These are phyloP conservation scores for Candida sp. DNA, from an alignment of 1,139 yeast genomes.

Conservation along the genomic window DNA sequence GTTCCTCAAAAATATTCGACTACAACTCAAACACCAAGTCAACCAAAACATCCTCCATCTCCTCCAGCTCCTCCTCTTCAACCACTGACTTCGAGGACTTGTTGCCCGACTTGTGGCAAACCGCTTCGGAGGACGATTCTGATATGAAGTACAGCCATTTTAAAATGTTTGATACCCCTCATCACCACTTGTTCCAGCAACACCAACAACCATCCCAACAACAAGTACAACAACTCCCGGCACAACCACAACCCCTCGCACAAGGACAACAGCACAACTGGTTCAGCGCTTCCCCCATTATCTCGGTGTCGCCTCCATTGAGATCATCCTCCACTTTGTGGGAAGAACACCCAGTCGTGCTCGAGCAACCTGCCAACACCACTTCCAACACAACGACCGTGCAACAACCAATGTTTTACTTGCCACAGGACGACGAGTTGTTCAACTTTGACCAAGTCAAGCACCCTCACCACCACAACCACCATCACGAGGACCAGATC, in stretches of 20 bases:
- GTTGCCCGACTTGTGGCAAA: slow-evolving; percentile 42
- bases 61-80: slow-evolving; percentile 25
- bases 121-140: slow-evolving; percentile 18
- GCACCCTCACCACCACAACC: slow-evolving; percentile 9
- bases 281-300: slow-evolving; percentile 7
- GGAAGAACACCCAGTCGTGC: slow-evolving; percentile 2
- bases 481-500: background rate
- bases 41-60: slow-evolving; percentile 5
- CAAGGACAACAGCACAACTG: slow-evolving; percentile 3
- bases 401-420: slow-evolving; percentile 6
- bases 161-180: slow-evolving; percentile 2
- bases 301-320: slow-evolving; percentile 10
- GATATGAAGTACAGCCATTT: slow-evolving; percentile 1
- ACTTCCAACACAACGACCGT: background rate
- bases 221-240: background rate
- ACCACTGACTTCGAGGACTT: slow-evolving; percentile 28
- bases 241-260: slow-evolving; percentile 1
- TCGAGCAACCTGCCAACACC: background rate
- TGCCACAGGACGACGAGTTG: slow-evolving; percentile 21
- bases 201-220: slow-evolving; percentile 3
- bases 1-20: slow-evolving; percentile 1
- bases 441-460: slow-evolving; percentile 25
- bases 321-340: slow-evolving; percentile 3
- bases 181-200: slow-evolving; percentile 2
- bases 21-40: slow-evolving; percentile 1